Conservation (phyloP, 164 flowering plant genomes). For the Taxillus chinensis region DNA sequence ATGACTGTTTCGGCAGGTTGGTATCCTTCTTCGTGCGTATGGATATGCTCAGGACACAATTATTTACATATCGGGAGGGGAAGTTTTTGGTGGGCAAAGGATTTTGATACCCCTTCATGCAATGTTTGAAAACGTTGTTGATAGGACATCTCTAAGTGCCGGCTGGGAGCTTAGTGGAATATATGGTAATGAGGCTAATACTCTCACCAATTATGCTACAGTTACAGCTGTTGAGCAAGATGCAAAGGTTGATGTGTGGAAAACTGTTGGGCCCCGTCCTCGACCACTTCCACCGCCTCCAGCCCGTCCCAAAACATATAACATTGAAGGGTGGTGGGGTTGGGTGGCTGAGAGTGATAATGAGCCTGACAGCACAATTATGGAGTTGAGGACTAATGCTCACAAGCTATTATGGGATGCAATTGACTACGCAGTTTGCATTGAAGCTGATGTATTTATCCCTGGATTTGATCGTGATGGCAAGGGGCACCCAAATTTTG, state of each 20-base stretch:
- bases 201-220: slow-evolving; percentile 19
- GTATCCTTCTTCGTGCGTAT: slow-evolving; percentile 86
- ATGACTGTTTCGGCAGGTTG: slow-evolving; percentile 41
- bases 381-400: slow-evolving; percentile 84
- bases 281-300: slow-evolving; percentile 98
- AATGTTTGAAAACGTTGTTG: slow-evolving; percentile 93
- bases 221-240: slow-evolving; percentile 39
- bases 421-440: slow-evolving; percentile 61
- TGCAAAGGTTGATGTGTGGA: slow-evolving; percentile 52
- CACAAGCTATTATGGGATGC: slow-evolving; percentile 99
- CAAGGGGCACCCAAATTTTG: slow-evolving; percentile 82
- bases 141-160: slow-evolving; percentile 73
- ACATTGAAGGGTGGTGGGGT: slow-evolving; percentile 99
- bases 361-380: slow-evolving; percentile 78
- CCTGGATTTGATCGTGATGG: slow-evolving; percentile 96
- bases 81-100: slow-evolving; percentile 91
- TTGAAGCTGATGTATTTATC: slow-evolving; percentile 84
- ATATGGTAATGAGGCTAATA: slow-evolving; percentile 66
- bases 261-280: slow-evolving; percentile 75
- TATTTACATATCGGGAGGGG: slow-evolving; percentile 86
- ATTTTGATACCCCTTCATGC: slow-evolving; percentile 74
- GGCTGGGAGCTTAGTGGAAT: slow-evolving; percentile 51
- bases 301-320: slow-evolving; percentile 69
- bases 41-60: slow-evolving; percentile 84
- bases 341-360: slow-evolving; percentile 96